Evolutionary conservation across 2,329 filamentous ascomycete species (phyloP), one percentile per base, ranked within the genome.

Genomic region (Diaporthe amygdali): DNA sequence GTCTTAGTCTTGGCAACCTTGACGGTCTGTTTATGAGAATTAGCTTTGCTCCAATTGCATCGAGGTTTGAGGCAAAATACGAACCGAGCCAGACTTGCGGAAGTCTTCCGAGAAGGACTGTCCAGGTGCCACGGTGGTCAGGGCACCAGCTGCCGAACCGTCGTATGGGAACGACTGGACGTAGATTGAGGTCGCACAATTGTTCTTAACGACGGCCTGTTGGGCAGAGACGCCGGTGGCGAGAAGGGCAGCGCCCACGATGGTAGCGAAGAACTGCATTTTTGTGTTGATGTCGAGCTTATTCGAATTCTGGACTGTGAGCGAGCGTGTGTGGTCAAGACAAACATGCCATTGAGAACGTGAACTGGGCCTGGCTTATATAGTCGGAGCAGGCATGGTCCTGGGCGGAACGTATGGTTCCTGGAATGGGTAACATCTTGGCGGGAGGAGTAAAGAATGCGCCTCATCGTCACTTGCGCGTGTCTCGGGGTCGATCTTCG

Each of bases 1-100:
- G 78, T 80, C 77, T 77, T 81, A 73, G 76, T 80, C 47, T 75
- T 82, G 41, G 80, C 81, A 68, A 84, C 77, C 78, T 84, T 84
- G 55, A 84, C 75, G 61, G 83, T 84, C 82, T 83, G 59, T 4
- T 32, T 3, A 44, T 17, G 14, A 6, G 20, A 8, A 22, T 47
- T 37, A 64, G 41, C 44, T 49, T 64, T 64, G 20, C 8, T 15
- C 20, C 25, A 0, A 20, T 8, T 8, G 10, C 8, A 9, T 9
- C n/a, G 22, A 37, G 5, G 27, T 3, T 2, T 17, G 6, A 7
- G 2, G 22, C 1, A 7, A 37, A 6, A 14, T 3, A 78, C 80
- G 72, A 56, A 83, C 81, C 64, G 82, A 84, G 34, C 83, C 83
- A 27, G 77, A 70, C 10, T 71, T 8, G 27, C 76, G 76, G 74